Conservation (phyloP, 352 stramenopile genomes). For the Halophytophthora polymorphica region DNA sequence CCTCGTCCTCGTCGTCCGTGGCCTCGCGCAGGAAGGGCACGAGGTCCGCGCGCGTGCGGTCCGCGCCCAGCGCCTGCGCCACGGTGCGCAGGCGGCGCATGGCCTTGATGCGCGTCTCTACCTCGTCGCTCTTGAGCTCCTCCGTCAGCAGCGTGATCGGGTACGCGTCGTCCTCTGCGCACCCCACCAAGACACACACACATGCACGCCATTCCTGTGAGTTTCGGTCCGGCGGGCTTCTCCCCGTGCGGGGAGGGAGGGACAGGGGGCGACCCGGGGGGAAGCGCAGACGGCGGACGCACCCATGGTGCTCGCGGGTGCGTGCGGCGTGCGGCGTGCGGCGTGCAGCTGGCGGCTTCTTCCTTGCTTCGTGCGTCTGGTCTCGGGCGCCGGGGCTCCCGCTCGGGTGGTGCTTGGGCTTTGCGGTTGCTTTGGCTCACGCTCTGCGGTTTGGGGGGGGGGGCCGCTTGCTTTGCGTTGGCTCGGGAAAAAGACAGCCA, state of each 20-base stretch:
- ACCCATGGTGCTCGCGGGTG: too few species aligned
- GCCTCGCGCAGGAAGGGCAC: slow-evolving; percentile 88
- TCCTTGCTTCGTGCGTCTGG: too few species aligned
- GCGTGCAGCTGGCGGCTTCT: too few species aligned
- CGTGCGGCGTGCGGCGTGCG: too few species aligned
- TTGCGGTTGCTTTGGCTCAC: too few species aligned
- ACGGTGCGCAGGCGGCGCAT: slow-evolving; percentile 93
- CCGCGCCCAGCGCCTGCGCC: slow-evolving; percentile 85
- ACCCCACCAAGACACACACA: not conserved
- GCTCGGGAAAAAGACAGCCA: too few species aligned
- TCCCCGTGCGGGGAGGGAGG: not conserved
- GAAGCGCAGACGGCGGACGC: slow-evolving; percentile 2
- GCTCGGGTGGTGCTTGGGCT: too few species aligned
- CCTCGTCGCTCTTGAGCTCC: slow-evolving; percentile 90
- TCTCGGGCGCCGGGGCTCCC: too few species aligned
- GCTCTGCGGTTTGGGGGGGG: too few species aligned
- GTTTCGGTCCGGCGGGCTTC: too few species aligned
- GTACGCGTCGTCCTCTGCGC: slow-evolving; percentile 78
- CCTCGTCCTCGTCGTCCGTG: slow-evolving; percentile 93
- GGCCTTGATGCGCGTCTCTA: slow-evolving; percentile 91
- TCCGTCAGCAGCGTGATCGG: slow-evolving; percentile 89
- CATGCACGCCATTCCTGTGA: too few species aligned
- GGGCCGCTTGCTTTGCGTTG: too few species aligned
- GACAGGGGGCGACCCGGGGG: slow-evolving; percentile 21
- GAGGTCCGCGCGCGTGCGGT: slow-evolving; percentile 79